A percentile compares a stretch with the other conserved stretches of the same genome.
phyloP scores from a whole-genome alignment of 1,284 basidiomycete species.

The Trichosporon coremiiforme region DNA sequence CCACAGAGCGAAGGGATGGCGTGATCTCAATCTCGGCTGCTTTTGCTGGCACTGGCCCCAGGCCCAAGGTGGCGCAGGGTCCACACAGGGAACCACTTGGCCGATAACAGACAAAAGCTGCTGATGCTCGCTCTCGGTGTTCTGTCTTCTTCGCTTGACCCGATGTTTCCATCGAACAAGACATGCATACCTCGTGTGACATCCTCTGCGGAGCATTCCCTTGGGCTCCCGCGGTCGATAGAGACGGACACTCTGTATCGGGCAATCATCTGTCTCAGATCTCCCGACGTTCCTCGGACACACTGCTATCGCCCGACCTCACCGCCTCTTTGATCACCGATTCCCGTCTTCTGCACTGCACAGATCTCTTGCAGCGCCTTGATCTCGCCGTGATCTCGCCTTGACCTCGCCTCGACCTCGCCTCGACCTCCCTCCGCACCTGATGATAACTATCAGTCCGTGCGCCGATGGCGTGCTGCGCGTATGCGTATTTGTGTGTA shows the following conservation, averaged over 20 bases:
- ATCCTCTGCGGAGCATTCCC: too few species aligned
- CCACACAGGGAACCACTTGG: not conserved
- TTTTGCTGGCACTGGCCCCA: not conserved
- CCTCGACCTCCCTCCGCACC: too few species aligned
- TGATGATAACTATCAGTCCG: not conserved
- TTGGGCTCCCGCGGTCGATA: not conserved
- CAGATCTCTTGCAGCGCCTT: not conserved
- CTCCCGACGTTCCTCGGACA: not conserved
- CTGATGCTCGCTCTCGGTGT: not conserved
- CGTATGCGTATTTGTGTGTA: too few species aligned
- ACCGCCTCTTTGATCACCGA: not conserved
- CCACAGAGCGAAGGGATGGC: not conserved
- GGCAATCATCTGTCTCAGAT: not conserved
- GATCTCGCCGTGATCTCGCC: not conserved
- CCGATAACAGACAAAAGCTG: not conserved
- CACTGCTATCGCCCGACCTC: not conserved
- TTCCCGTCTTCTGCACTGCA: not conserved
- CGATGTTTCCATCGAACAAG: too few species aligned
- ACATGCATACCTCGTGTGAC: not conserved
- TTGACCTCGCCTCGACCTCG: not conserved
- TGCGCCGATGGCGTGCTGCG: not conserved
- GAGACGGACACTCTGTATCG: not conserved
- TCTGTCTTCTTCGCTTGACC: not conserved
- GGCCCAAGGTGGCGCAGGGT: not conserved
- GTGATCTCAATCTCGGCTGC: slow-evolving; percentile 4